Base-by-base conservation (phyloP, 225 moss, liverwort and hornwort genomes). In the Rhytidiadelphus loreus region DNA sequence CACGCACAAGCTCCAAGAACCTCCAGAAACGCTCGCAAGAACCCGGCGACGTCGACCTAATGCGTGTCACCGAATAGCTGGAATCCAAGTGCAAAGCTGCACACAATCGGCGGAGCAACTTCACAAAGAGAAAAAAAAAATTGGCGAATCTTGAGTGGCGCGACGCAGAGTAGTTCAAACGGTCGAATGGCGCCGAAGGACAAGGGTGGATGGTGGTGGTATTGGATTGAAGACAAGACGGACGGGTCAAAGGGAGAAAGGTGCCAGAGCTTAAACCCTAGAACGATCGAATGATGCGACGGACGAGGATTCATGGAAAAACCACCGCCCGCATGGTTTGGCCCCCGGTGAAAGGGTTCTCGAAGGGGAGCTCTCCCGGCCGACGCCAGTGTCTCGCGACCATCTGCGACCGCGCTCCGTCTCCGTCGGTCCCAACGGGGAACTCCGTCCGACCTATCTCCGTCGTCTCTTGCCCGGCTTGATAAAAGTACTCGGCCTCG, bases 241-340 rank as follows among this genome's bases (percentile, higher is more conserved):
- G 32, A 26, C 78, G 17, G 26, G 28, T 56, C 60, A n/a, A 56
- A 30, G 46, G 57, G 17, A 65, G 22, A 64, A 13, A 64, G 56
- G 72, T 41, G n/a, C 61, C n/a, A 50, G 64, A 79, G 63, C 86
- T 90, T 88, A 87, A 92, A 89, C 90, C 92, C 92, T 88, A 88
- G 82, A 82, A 87, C 74, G 74, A 88, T 88, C 74, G 83, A 75
- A 62, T 72, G 82, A 82, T 59, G 56, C 43, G 81, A 26, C 50
- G 61, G 77, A 52, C 61, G 52, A 46, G 84, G 84, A 66, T 83
- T 84, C 88, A 58, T 57, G 77, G 72, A 56, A 76, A 88, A 63
- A 50, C n/a, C 87, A 28, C 29, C 6, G n/a, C 25, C 3, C 35
- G 52, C 52, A 52, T 52, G 76, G 50, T 12, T 52, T 50, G 76